Conservation (phyloP, 257 asterid genomes). For the Solanum infundibuliforme region DNA sequence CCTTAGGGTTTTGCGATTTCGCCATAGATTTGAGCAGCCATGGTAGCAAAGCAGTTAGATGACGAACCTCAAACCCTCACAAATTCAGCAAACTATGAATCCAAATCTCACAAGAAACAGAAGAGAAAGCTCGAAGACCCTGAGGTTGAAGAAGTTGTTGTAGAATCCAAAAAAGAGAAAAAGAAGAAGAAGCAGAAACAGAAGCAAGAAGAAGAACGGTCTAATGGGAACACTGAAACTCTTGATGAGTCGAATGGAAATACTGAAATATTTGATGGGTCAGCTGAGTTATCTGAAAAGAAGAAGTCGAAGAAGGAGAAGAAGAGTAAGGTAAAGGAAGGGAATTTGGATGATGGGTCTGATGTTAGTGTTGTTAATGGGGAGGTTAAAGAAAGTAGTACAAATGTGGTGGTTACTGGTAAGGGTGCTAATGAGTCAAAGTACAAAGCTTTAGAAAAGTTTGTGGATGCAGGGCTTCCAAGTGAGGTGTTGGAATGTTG, state of each 20-base stretch:
- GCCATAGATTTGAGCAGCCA: neutral
- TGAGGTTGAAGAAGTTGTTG: neutral
- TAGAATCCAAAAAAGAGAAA: conserved; percentile 28
- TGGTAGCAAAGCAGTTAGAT: neutral
- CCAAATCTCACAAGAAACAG: conserved; percentile 40
- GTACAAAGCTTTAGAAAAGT: conserved; percentile 52
- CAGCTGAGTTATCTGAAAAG: neutral
- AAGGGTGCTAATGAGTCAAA: conserved; percentile 48
- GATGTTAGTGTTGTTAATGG: neutral
- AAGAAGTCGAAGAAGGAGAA: conserved; percentile 16
- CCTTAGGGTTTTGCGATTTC: neutral
- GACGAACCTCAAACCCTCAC: conserved; percentile 10
- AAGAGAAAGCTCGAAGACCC: conserved; percentile 54
- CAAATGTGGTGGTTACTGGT: conserved; percentile 68
- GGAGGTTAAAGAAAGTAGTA: conserved; percentile 37
- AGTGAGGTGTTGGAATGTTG: conserved; percentile 66
- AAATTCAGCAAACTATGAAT: conserved; percentile 21
- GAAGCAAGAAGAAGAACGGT: neutral
- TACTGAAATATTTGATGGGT: neutral
- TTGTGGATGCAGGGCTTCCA: conserved; percentile 60
- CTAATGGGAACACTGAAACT: neutral
- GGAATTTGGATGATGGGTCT: neutral
- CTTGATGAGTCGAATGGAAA: conserved; percentile 13
- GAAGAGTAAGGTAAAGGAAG: conserved; percentile 3
- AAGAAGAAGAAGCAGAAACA: conserved; percentile 16